These are phyloP conservation scores for Saraca asoca DNA, from an alignment of 331 rosid species.

Conservation along the genomic window DNA sequence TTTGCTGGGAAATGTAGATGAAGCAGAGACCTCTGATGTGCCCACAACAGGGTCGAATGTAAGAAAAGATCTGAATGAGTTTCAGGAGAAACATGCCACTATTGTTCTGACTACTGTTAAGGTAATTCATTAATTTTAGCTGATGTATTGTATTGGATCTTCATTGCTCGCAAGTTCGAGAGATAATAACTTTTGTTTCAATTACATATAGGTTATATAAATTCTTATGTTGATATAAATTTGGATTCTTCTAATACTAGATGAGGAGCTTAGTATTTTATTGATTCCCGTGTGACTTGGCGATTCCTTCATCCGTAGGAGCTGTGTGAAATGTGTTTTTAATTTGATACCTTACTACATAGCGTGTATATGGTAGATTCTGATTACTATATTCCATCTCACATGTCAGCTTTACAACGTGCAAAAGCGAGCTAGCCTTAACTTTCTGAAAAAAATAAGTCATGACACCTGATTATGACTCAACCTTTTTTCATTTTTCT, in stretches of 20 bases:
- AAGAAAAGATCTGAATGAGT: slow-evolving; percentile 89
- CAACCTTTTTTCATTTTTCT: no score
- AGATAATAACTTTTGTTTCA: neutral
- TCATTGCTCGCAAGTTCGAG: neutral
- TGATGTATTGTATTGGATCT: neutral
- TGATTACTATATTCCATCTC: slow-evolving; percentile 26
- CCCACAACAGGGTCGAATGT: slow-evolving; percentile 68
- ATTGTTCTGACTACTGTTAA: slow-evolving; percentile 82
- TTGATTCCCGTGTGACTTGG: neutral
- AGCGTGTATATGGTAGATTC: no score
- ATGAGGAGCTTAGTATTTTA: neutral
- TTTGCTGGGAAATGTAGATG: slow-evolving; percentile 55
- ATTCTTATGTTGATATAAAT: neutral
- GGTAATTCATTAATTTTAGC: slow-evolving; percentile 44
- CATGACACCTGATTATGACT: slow-evolving; percentile 19
- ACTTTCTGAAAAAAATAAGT: neutral
- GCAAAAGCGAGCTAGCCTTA: slow-evolving; percentile 10
- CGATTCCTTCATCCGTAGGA: neutral
- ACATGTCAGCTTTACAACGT: slow-evolving; percentile 25
- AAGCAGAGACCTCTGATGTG: slow-evolving; percentile 59
- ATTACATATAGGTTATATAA: neutral
- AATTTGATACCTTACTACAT: neutral
- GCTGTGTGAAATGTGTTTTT: slow-evolving; percentile 8
- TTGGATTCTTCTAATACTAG: neutral
- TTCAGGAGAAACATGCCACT: slow-evolving; percentile 96